A percentile compares a stretch with the other conserved stretches of the same genome.
phyloP scores from a whole-genome alignment of 371 early-diverging fungal species.

The Mucor saturninus region DNA sequence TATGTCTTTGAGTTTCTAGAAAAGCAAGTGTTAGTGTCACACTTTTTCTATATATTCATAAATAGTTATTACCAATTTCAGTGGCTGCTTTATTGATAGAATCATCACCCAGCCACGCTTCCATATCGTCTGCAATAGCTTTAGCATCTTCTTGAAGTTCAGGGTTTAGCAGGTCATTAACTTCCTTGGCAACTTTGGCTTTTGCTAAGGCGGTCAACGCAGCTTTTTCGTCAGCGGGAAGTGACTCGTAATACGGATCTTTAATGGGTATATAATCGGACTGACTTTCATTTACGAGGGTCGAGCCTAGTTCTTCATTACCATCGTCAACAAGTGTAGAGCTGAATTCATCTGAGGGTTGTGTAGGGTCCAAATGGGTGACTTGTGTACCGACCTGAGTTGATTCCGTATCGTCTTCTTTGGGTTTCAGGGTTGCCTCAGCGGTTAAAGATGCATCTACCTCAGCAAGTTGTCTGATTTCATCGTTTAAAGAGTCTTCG shows the following conservation, averaged over 20 bases:
- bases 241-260: background rate
- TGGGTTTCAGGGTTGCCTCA: constrained; percentile 1
- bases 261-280: constrained; percentile 7
- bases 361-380: constrained; percentile 8
- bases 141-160: constrained; percentile 21
- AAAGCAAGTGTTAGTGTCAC: background rate
- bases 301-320: background rate
- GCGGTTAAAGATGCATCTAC: constrained; percentile 3
- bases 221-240: constrained; percentile 16
- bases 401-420: constrained; percentile 1
- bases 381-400: constrained; percentile 21
- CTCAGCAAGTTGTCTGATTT: constrained; percentile 10
- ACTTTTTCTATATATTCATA: background rate
- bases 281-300: background rate
- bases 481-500: constrained; percentile 14
- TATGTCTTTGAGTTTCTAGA: constrained; percentile 8
- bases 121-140: constrained; percentile 53
- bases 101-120: constrained; percentile 39
- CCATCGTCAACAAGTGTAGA: background rate
- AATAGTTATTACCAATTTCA: constrained; percentile 36
- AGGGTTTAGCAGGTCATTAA: constrained; percentile 25
- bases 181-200: constrained; percentile 33
- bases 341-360: background rate
- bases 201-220: constrained; percentile 14
- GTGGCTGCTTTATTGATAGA: constrained; percentile 35